Percentiles rank a stretch among this genome's conserved stretches.
These are phyloP conservation scores for Fennellomyces sp. DNA, from an alignment of 371 early-diverging fungal species.

Conservation along the genomic window DNA sequence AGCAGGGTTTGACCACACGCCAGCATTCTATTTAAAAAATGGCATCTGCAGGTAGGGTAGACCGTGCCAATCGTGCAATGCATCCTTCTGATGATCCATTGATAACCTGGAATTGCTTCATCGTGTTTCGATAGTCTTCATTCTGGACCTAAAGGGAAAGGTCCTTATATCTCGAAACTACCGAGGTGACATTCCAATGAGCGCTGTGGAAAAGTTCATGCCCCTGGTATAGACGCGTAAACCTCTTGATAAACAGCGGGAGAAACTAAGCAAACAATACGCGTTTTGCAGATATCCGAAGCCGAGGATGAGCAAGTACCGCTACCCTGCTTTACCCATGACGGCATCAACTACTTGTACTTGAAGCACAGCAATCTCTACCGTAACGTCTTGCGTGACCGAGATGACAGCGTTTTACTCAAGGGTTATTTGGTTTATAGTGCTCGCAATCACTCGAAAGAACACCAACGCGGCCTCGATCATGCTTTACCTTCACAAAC, in stretches of 20 bases:
- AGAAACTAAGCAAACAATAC: neutral
- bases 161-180: conserved; percentile 89
- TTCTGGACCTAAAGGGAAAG: conserved; percentile 95
- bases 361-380: conserved; percentile 95
- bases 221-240: conserved; percentile 71
- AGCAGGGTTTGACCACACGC: neutral
- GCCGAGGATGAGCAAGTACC: conserved; percentile 93
- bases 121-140: conserved; percentile 56
- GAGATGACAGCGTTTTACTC: neutral
- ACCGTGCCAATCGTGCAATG: neutral
- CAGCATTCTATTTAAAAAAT: neutral
- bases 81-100: neutral
- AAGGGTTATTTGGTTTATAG: conserved; percentile 38
- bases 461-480: conserved; percentile 97
- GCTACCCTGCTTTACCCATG: conserved; percentile 90
- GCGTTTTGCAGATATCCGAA: conserved; percentile 57
- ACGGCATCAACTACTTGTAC: conserved; percentile 94
- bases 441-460: conserved; percentile 94
- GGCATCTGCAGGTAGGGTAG: conserved; percentile 25
- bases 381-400: conserved; percentile 65
- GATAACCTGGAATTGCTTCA: neutral
- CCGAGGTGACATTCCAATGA: conserved; percentile 91
- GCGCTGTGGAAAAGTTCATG: conserved; percentile 96
- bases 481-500: conserved; percentile 91
- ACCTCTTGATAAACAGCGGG: neutral